phyloP scores from a whole-genome alignment of 805 yeast genomes.

The Teunomyces pallodes region DNA sequence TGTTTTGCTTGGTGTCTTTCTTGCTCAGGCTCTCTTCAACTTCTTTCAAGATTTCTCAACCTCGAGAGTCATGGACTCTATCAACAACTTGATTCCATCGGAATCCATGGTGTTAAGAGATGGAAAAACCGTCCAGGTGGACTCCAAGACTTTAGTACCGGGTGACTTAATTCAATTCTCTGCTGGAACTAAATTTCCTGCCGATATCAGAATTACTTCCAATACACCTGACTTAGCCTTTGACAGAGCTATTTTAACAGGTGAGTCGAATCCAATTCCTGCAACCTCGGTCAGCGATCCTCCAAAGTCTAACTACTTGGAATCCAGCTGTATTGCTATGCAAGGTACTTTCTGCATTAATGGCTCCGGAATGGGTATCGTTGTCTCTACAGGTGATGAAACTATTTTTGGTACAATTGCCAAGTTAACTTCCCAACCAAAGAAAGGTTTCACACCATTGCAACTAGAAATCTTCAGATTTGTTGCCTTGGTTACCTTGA shows the following conservation, averaged over 20 bases:
- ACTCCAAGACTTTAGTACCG: slow-evolving; percentile 39
- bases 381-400: slow-evolving; percentile 42
- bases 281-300: slow-evolving; percentile 27
- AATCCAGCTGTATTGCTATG: slow-evolving; percentile 42
- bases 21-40: slow-evolving; percentile 43
- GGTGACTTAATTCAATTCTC: slow-evolving; percentile 42
- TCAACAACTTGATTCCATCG: slow-evolving; percentile 41
- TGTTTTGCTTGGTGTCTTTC: slow-evolving; percentile 37
- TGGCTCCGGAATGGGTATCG: slow-evolving; percentile 45
- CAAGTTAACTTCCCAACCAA: slow-evolving; percentile 38
- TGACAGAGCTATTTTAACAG: slow-evolving; percentile 48
- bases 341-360: slow-evolving; percentile 45
- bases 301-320: slow-evolving; percentile 38
- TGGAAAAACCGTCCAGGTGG: slow-evolving; percentile 24
- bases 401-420: slow-evolving; percentile 50
- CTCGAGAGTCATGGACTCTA: slow-evolving; percentile 48
- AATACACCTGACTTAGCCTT: slow-evolving; percentile 38
- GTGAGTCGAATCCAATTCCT: slow-evolving; percentile 44
- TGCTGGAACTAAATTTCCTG: slow-evolving; percentile 44
- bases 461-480: slow-evolving; percentile 41
- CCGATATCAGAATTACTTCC: slow-evolving; percentile 44
- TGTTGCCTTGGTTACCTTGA: slow-evolving; percentile 22
- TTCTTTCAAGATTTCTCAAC: slow-evolving; percentile 48
- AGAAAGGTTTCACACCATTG: slow-evolving; percentile 39
- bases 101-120: slow-evolving; percentile 36